Percentiles rank a stretch among this genome's conserved stretches.
phyloP scores from a whole-genome alignment of 345 rosid genomes.

The Lepidium sativum region DNA sequence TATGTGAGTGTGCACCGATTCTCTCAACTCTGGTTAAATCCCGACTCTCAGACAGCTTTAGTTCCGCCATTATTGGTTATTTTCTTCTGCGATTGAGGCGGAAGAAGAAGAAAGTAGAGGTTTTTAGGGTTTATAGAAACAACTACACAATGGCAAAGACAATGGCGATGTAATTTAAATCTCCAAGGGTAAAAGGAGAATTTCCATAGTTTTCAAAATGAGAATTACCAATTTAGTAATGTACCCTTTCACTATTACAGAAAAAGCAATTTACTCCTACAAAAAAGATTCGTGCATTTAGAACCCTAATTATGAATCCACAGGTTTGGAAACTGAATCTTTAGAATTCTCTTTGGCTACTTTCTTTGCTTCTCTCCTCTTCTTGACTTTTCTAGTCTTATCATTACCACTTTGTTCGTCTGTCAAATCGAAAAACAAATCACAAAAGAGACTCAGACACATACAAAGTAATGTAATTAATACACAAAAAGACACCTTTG shows the following conservation, averaged over 20 bases:
- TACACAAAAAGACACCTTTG: neutral
- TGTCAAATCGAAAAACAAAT: slow-evolving; percentile 10
- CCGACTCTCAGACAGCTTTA: slow-evolving; percentile 63
- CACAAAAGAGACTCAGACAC: neutral
- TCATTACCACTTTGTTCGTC: slow-evolving; percentile 11
- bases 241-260: neutral
- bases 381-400: slow-evolving; percentile 36
- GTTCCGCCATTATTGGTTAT: slow-evolving; percentile 50
- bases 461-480: neutral
- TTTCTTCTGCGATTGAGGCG: neutral
- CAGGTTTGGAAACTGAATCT: neutral
- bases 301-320: neutral
- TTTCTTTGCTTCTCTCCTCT: slow-evolving; percentile 51
- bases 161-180: neutral
- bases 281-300: neutral
- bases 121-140: slow-evolving; percentile 20
- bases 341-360: slow-evolving; percentile 29
- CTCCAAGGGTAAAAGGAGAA: neutral
- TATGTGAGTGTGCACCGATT: slow-evolving; percentile 95
- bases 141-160: neutral
- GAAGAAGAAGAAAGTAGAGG: neutral
- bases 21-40: slow-evolving; percentile 92
- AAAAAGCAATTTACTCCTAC: neutral
- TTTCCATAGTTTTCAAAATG: neutral
- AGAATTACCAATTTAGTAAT: neutral